These are phyloP conservation scores for Rhynchospora breviuscula DNA, from an alignment of 176 grass and related monocot species.

Conservation along the genomic window DNA sequence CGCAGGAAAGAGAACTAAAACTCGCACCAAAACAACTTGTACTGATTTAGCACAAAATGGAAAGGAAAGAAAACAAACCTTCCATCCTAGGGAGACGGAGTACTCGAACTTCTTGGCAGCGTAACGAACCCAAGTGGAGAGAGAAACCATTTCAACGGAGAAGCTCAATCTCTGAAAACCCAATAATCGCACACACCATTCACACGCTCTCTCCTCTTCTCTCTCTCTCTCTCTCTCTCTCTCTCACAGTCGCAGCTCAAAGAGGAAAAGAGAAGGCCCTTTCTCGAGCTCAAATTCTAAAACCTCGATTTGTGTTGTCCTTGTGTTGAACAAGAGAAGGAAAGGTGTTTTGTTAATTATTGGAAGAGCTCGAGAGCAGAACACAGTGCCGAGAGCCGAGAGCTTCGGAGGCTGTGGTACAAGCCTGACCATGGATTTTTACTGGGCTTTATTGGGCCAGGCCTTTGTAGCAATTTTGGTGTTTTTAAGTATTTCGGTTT, in stretches of 20 bases:
- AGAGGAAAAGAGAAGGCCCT: background rate
- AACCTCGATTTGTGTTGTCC: conserved; percentile 4
- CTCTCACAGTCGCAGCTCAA: background rate
- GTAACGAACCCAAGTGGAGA: conserved; percentile 85
- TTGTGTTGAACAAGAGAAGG: background rate
- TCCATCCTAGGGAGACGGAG: conserved; percentile 65
- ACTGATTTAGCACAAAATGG: background rate
- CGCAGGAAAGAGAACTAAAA: background rate
- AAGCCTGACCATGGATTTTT: background rate
- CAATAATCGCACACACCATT: background rate
- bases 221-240: background rate
- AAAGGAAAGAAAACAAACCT: conserved; percentile 26
- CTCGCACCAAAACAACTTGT: background rate
- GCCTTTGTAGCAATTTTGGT: background rate
- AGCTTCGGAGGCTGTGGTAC: background rate
- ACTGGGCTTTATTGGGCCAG: background rate
- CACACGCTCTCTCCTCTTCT: background rate
- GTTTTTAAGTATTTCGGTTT: no score
- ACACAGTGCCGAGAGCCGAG: background rate
- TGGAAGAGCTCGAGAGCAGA: background rate
- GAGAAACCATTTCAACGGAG: conserved; percentile 50
- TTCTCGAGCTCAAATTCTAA: background rate
- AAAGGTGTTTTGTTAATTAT: background rate
- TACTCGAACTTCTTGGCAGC: conserved; percentile 83
- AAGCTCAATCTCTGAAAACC: background rate